Base-by-base conservation (phyloP, 129 eudicot genomes). In the Tanacetum coccineum region DNA sequence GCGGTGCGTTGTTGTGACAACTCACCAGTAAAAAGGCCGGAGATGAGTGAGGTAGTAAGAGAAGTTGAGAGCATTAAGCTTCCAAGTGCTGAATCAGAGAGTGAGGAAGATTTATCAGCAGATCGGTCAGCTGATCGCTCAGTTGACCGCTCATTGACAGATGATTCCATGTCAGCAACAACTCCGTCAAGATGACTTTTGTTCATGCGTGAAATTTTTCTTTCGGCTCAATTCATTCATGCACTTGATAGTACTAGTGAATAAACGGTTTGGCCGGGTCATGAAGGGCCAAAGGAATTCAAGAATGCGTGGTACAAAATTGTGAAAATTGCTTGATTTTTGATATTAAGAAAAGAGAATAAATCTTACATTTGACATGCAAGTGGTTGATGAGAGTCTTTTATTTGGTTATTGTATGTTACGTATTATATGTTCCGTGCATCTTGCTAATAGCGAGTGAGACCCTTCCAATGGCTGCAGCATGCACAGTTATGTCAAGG, bases 1-100 rank as follows among this genome's bases (percentile, higher is more conserved):
- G 96, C 93, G 14, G 78, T 89, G 13, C 78, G 78, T 13, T 89
- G 96, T 67, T 83, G 96, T 26, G 87, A 89, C 5, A 83, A 74
- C 70, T 70, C 75, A 14, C 93, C 87, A 4, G 93, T 81, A 15
- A 81, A 68, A 51, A 65, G 96, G 54, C 93, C 93, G 19, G 84
- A 81, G 3, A 89, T 89, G 67, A 69, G 79, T 22, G 84, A 83
- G 77, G 81, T 83, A 54, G 77, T 74, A 14, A 68, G 75, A 46
- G 96, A 85, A 70, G 80, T 89, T 26, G 87, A 85, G 79, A 76
- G 66, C 65, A 73, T 81, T 40, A 77, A 69, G 74, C 63, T 30
- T 19, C 77, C 60, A 44, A 79, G 46, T 20, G 45, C n/a, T 2
- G 89, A 79, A 9, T 83, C 92, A 13, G 89, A 81, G 64, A 83